Base-by-base conservation (phyloP, 139 green algal species). In the Astrephomene gubernaculifera region DNA sequence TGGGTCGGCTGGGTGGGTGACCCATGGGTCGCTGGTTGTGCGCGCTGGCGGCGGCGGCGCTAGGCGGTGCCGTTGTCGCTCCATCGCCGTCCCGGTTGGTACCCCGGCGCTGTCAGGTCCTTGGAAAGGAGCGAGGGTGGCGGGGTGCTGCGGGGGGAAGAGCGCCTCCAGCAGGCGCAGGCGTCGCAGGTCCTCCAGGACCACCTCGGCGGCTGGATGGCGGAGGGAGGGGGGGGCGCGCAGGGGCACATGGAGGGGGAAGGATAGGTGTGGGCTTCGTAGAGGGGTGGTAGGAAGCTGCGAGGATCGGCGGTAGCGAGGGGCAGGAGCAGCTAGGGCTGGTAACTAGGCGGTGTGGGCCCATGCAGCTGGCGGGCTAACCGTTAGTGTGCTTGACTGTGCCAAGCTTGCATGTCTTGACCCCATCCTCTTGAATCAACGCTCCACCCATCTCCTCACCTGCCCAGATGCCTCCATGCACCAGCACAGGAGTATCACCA, bases 401-500 rank as follows among this genome's bases (percentile, higher is more conserved):
- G n/a, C n/a, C n/a, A n/a, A n/a, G n/a, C n/a, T n/a, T n/a, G n/a
- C n/a, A n/a, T n/a, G n/a, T n/a, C n/a, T n/a, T n/a, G n/a, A n/a
- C n/a, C n/a, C n/a, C n/a, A n/a, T n/a, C n/a, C n/a, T n/a, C n/a
- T n/a, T n/a, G n/a, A n/a, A n/a, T n/a, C n/a, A n/a, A n/a, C n/a
- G n/a, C n/a, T 49, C 65, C 68, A 3, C 68, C 38, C 22, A 6
- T 36, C 43, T 24, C 7, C 74, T 57, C 76, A 73, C 78, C 78
- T 19, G 78, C 89, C 75, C 94, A 87, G 76, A 95, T 95, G 79
- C 92, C 92, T 24, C 45, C 64, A 78, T 95, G 92, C 24, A 86
- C 92, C 8, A 87, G 71, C 19, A 73, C 63, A 17, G 80, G 53
- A 4, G 41, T 49, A 2, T 70, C n/a, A 2, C 38, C 33, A 39